These are phyloP conservation scores for Xylaria intraflava DNA, from an alignment of 495 filamentous ascomycete species.

Conservation along the genomic window DNA sequence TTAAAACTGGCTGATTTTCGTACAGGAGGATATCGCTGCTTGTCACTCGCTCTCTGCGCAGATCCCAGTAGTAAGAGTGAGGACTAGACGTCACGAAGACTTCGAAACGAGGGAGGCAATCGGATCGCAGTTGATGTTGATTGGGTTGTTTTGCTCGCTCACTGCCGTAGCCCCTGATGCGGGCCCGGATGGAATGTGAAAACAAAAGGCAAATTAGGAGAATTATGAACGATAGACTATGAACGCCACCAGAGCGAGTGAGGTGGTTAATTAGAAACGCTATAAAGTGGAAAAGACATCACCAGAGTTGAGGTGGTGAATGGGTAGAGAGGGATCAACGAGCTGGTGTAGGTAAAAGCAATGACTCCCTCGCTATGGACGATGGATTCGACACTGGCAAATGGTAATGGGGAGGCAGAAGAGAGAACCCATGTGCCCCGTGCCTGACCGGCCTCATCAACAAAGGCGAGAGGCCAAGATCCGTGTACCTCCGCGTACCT, in stretches of 20 bases:
- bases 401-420: background rate
- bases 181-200: slow-evolving; percentile 12
- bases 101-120: background rate
- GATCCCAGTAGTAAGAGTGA: background rate
- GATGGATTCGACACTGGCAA: background rate
- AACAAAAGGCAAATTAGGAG: slow-evolving; percentile 20
- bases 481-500: too few relatives aligned
- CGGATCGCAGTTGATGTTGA: background rate
- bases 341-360: slow-evolving; percentile 2
- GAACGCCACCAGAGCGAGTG: slow-evolving; percentile 46
- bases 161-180: slow-evolving; percentile 6
- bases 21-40: background rate
- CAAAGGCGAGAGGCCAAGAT: too few relatives aligned
- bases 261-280: slow-evolving; percentile 32
- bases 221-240: slow-evolving; percentile 35
- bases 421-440: too few relatives aligned
- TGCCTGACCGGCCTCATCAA: too few relatives aligned
- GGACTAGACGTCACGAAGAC: background rate
- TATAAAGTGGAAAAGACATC: slow-evolving; percentile 3
- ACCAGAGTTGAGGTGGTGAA: background rate
- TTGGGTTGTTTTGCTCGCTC: slow-evolving; percentile 3
- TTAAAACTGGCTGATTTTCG: background rate
- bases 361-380: background rate
- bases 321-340: slow-evolving; percentile 3
- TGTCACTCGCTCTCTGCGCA: background rate